Evolutionary conservation across 169 alveolate genomes (phyloP), one percentile per base, ranked within the genome.

Genomic region (Plasmodium billcollinsi): DNA sequence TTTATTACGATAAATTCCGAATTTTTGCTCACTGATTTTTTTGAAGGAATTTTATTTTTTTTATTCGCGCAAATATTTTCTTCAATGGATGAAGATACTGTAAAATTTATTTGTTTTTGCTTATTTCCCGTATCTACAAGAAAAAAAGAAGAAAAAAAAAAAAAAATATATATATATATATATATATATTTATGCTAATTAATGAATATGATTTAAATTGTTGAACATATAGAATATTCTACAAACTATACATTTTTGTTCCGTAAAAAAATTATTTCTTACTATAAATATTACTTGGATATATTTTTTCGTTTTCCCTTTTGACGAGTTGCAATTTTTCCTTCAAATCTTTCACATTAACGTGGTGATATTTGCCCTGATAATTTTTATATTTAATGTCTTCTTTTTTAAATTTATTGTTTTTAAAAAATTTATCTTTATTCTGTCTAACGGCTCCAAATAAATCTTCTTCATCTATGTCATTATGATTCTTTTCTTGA

Each of bases 381-480:
- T 70, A 33, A 43, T 65, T 52, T 21, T 43, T 67, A 61, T 61
- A 11, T 66, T 78, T 78, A 18, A 61, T 71, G 29, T 78, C 90
- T n/a, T 78, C 90, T 59, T 59, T 78, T 78, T 78, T 78, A 24
- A 70, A 67, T 52, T 78, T 78, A 6, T 26, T 50, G 3, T 52
- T 33, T 26, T 78, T 78, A 11, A 24, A 11, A 58, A 66, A 66
- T 47, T 78, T 78, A 50, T 78, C 90, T 47, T 78, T 78, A 47
- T 70, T 67, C 39, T 52, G 86, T 58, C 90, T 91, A 50, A 62
- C 88, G 9, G 89, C 80, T 11, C 91, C 86, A 62, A 86, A 91
- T 49, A 78, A 66, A 58, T 88, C 89, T 76, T 93, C 96, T 67
- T 93, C 96, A 39, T 93, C 96, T 75, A 88, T 74, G 24, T 93